Conservation (phyloP, 768 basidiomycete genomes). For the Arthromyces matolae region DNA sequence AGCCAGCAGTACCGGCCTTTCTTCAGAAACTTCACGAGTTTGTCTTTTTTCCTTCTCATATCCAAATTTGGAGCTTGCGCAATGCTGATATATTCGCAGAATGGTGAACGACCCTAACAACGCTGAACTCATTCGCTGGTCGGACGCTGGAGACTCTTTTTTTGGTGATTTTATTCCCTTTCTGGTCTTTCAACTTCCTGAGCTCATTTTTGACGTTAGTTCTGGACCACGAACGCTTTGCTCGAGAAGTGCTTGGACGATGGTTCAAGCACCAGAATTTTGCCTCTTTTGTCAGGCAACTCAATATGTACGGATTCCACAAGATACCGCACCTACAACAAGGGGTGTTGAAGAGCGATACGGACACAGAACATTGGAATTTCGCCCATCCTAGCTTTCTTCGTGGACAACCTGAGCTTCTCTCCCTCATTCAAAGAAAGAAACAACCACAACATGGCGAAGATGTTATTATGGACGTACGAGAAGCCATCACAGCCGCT, state of each 20-base stretch:
- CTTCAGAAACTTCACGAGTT: conserved; percentile 92
- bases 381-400: conserved; percentile 90
- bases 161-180: conserved; percentile 52
- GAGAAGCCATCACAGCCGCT: conserved; percentile 19
- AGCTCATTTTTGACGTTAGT: conserved; percentile 43
- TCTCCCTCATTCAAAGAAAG: conserved; percentile 87
- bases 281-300: conserved; percentile 84
- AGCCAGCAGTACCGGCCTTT: conserved; percentile 66
- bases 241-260: conserved; percentile 81
- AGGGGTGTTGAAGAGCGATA: conserved; percentile 82
- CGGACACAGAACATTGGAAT: conserved; percentile 83
- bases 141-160: conserved; percentile 87
- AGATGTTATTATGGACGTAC: conserved; percentile 34
- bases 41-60: conserved; percentile 37
- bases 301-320: conserved; percentile 96
- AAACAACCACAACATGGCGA: conserved; percentile 50
- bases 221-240: conserved; percentile 87
- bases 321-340: conserved; percentile 95
- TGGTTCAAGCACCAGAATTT: conserved; percentile 99
- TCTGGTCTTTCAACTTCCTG: background rate
- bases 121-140: conserved; percentile 87
- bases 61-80: background rate
- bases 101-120: conserved; percentile 89
- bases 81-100: conserved; percentile 36
- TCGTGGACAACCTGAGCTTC: conserved; percentile 82